Conservation (phyloP, 352 stramenopile genomes). For the Blastocystis sp. region DNA sequence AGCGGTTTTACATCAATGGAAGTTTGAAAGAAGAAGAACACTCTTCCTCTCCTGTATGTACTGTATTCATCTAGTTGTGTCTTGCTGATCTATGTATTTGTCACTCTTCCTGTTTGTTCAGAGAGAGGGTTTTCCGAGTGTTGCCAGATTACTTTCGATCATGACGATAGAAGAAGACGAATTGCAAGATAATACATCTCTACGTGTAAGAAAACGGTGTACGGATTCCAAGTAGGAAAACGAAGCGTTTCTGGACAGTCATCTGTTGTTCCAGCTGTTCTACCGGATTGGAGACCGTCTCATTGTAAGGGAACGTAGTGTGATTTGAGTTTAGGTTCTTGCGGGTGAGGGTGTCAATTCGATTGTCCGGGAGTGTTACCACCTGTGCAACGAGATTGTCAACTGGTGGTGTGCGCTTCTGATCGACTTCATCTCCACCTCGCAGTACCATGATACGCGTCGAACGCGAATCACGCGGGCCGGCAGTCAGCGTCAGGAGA, state of each 20-base stretch:
- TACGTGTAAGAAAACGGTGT: too few relatives aligned
- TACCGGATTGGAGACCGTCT: background rate
- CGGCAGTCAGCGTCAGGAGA: background rate
- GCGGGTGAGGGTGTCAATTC: constrained; percentile 17
- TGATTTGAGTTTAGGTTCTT: background rate
- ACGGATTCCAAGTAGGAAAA: background rate
- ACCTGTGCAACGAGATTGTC: constrained; percentile 24
- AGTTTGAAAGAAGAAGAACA: background rate
- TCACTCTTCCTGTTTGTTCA: too few relatives aligned
- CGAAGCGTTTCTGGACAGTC: background rate
- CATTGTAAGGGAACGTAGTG: background rate
- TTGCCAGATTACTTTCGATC: too few relatives aligned
- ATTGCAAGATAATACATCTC: background rate
- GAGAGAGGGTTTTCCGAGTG: background rate
- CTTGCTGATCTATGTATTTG: too few relatives aligned
- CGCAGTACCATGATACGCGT: background rate
- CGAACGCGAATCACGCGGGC: background rate
- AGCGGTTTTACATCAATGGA: background rate
- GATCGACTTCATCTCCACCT: constrained; percentile 19
- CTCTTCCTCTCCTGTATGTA: background rate
- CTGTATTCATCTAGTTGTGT: too few relatives aligned
- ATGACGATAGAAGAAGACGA: too few relatives aligned
- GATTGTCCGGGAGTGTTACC: constrained; percentile 34
- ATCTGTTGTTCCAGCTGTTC: background rate
- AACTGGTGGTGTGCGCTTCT: constrained; percentile 17